A percentile compares a stretch with the other conserved stretches of the same genome.
These are phyloP conservation scores for Chaetomium strumarium DNA, from an alignment of 2,329 filamentous ascomycete genomes.

Conservation along the genomic window DNA sequence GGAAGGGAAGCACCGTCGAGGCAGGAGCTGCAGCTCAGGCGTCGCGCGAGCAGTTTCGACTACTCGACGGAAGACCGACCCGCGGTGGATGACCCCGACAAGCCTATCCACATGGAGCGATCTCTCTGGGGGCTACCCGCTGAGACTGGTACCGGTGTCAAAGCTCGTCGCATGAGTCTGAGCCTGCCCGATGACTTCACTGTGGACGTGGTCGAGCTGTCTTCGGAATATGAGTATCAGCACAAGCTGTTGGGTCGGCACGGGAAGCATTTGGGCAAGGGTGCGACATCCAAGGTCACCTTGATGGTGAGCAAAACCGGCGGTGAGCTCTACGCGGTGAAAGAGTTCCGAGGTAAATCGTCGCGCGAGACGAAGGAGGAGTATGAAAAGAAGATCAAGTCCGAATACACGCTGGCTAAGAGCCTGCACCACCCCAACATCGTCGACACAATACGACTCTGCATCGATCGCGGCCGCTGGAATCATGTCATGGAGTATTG, in stretches of 20 bases:
- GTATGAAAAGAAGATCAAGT: constrained; percentile 85
- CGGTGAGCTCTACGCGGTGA: constrained; percentile 71
- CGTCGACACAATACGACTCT: constrained; percentile 72
- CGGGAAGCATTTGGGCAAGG: constrained; percentile 72
- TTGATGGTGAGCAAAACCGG: constrained; percentile 67
- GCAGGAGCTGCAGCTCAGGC: constrained; percentile 22
- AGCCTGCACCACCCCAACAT: constrained; percentile 83
- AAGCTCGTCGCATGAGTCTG: constrained; percentile 70
- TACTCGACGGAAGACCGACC: constrained; percentile 27
- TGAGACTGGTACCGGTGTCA: constrained; percentile 66
- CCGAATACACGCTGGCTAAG: constrained; percentile 82
- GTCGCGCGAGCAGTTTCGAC: constrained; percentile 48
- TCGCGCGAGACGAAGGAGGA: constrained; percentile 64
- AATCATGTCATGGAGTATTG: constrained; percentile 95
- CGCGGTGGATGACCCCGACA: constrained; percentile 18
- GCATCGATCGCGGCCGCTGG: constrained; percentile 68
- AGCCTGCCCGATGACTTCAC: constrained; percentile 68
- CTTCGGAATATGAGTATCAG: constrained; percentile 63
- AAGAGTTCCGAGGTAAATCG: constrained; percentile 74
- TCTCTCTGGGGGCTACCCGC: constrained; percentile 57
- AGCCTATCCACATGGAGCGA: constrained; percentile 36
- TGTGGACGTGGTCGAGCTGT: constrained; percentile 63
- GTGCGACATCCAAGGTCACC: constrained; percentile 75
- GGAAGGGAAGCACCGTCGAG: constrained; percentile 6
- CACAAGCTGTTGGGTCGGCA: constrained; percentile 66